These are phyloP conservation scores for Fusarium armeniacum DNA, from an alignment of 2,329 filamentous ascomycete species.

Conservation along the genomic window DNA sequence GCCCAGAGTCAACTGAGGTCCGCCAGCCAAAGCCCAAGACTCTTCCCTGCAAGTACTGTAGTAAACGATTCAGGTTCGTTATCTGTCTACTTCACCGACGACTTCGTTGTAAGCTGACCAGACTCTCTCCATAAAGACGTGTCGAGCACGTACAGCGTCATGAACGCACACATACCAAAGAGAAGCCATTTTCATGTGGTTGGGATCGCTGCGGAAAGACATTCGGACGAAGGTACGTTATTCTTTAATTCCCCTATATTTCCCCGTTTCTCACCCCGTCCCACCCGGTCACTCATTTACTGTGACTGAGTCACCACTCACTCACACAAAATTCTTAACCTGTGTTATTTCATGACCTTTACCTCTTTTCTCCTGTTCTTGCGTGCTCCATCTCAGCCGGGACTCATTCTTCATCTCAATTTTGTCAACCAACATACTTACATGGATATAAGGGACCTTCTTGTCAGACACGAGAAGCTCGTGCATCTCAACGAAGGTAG, in stretches of 20 bases:
- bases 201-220: conserved; percentile 73
- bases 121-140: conserved; percentile 60
- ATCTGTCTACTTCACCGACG: conserved; percentile 26
- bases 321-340: conserved; percentile 28
- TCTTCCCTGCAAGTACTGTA: conserved; percentile 73
- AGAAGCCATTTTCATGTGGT: conserved; percentile 72
- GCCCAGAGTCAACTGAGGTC: conserved; percentile 64
- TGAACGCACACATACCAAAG: conserved; percentile 74
- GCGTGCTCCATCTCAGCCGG: conserved; percentile 7
- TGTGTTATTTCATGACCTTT: conserved; percentile 12
- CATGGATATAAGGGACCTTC: conserved; percentile 74
- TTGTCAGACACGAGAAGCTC: conserved; percentile 74
- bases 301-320: conserved; percentile 32
- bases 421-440: conserved; percentile 57
- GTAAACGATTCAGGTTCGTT: conserved; percentile 72
- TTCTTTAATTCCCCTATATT: conserved; percentile 43
- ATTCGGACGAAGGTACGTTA: conserved; percentile 72
- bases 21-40: conserved; percentile 73
- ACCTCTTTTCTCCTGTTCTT: conserved; percentile 3
- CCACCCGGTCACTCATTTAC: conserved; percentile 37
- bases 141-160: conserved; percentile 75
- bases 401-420: conserved; percentile 2
- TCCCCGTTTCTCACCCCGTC: conserved; percentile 37
- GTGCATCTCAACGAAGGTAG: conserved; percentile 73
- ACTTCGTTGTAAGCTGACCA: conserved; percentile 39